Evolutionary conservation across 495 filamentous ascomycete genomes (phyloP), one percentile per base, ranked within the genome.

Genomic region (Lasiosphaeris hirsuta): DNA sequence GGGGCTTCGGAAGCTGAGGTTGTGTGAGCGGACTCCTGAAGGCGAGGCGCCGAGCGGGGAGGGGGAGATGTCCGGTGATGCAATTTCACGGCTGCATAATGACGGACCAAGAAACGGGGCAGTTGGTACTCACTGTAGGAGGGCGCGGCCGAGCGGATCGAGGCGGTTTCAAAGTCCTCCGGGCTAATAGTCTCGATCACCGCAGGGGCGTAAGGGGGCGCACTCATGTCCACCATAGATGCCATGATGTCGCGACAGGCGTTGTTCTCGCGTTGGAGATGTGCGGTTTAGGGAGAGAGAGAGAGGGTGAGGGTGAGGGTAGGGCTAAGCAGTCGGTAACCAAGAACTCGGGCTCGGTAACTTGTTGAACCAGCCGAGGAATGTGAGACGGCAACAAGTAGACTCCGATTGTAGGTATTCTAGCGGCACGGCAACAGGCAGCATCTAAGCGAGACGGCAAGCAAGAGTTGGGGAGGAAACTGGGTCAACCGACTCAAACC

Each of bases 151-250:
- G 77, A 79, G 41, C 72, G 71, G 48, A 80, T 75, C 15, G 77
- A 81, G 7, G 76, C 76, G n/a, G 78, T 79, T 59, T 81, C 78
- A 41, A 78, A 77, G 60, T 80, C 78, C 50, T 76, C 76, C 0
- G 72, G 54, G 19, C 65, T 62, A 15, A 78, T 65, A 7, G 65
- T 66, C 9, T 69, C 68, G 45, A 70, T 49, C 15, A 57, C 62
- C 33, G 67, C 48, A 0, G 62, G 59, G 17, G 59, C 55, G 50
- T 68, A 71, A 3, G 57, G 59, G 36, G 69, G 61, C 19, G 58
- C 62, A 11, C 60, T 60, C 5, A 30, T 30, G 23, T 73, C 69
- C 43, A 59, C 57, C 63, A 69, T 69, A 15, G 61, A 35, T 2
- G 66, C 52, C 63, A 63, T 60, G 50, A 41, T 44, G 37, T 7